Evolutionary conservation across 345 rosid species (phyloP).

Genomic region (Rhodomyrtus tomentosa): DNA sequence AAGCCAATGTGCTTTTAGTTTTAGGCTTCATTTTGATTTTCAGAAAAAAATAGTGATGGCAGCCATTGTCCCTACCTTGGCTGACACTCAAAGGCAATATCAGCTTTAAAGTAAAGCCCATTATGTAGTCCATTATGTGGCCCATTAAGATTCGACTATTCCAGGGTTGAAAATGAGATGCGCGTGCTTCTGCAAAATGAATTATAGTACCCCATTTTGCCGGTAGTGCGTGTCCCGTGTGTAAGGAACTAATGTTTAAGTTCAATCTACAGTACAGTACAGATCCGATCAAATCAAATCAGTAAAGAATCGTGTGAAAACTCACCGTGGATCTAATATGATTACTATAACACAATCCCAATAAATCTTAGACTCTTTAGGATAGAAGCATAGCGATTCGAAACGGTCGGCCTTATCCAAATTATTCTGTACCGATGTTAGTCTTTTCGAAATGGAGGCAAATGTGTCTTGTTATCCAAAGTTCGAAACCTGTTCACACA

Average conservation of each 20-base stretch:
- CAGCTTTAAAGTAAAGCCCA: neutral
- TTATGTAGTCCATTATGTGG: neutral
- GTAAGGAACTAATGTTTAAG: neutral
- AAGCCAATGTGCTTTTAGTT: too few relatives aligned
- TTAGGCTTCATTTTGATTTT: too few relatives aligned
- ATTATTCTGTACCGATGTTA: neutral
- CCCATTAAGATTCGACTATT: neutral
- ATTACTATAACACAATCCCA: neutral
- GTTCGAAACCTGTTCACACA: neutral
- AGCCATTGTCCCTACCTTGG: neutral
- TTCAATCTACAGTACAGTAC: neutral
- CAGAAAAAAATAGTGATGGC: neutral
- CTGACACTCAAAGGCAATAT: neutral
- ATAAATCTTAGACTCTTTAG: too few relatives aligned
- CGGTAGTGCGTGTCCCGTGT: neutral
- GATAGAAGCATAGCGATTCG: too few relatives aligned
- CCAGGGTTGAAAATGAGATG: neutral
- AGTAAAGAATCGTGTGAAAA: neutral
- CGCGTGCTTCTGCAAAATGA: neutral
- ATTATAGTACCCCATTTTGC: neutral
- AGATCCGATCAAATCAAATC: neutral
- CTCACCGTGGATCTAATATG: neutral
- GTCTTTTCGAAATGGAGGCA: neutral
- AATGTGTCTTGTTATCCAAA: too few relatives aligned
- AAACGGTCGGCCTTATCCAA: too few relatives aligned